phyloP scores from a whole-genome alignment of 345 rosid species.

The Eucalyptus melliodora region DNA sequence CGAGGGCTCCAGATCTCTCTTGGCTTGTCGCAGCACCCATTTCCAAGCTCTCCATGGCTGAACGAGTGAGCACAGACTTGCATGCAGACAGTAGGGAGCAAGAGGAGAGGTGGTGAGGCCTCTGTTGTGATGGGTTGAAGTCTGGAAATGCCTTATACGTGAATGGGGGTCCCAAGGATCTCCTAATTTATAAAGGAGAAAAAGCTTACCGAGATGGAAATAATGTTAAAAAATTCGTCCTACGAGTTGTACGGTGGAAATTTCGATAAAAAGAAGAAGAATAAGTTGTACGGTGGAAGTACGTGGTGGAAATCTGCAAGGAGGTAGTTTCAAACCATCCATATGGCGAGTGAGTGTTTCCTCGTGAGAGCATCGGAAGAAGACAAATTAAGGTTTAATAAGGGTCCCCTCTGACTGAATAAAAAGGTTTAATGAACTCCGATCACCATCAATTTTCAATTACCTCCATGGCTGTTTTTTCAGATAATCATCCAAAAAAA shows the following conservation, averaged over 20 bases:
- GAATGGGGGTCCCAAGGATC: neutral
- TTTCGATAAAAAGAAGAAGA: too few relatives aligned
- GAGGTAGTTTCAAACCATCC: neutral
- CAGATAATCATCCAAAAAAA: neutral
- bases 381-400: neutral
- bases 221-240: too few relatives aligned
- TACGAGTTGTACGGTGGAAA: too few relatives aligned
- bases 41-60: neutral
- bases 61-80: neutral
- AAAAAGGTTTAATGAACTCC: neutral
- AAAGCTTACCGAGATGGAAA: neutral
- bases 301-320: neutral
- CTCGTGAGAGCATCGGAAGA: neutral
- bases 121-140: neutral
- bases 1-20: neutral
- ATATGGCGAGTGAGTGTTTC: neutral
- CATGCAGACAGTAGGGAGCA: neutral
- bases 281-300: neutral
- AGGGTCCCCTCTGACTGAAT: neutral
- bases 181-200: neutral
- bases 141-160: neutral
- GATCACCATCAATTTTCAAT: neutral
- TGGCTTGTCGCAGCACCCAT: neutral
- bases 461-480: neutral
- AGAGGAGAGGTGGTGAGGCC: neutral